Percentiles rank a stretch among this genome's conserved stretches.
phyloP scores from a whole-genome alignment of 805 yeast genomes.

The Sugiyamaella floridensis region DNA sequence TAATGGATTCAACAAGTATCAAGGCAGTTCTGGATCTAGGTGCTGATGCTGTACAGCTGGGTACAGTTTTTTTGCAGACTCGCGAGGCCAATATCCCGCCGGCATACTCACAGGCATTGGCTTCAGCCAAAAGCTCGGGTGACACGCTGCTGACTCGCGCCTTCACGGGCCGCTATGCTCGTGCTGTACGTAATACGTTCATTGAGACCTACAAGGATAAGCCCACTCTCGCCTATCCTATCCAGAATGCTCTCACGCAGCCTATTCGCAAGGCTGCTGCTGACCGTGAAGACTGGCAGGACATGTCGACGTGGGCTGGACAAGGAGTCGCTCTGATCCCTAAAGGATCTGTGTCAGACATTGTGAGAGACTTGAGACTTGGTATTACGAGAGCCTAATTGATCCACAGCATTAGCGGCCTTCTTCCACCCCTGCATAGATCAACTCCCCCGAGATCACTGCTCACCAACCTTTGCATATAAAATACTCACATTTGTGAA shows the following conservation, averaged over 20 bases:
- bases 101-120: slow-evolving; percentile 10
- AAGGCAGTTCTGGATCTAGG: slow-evolving; percentile 34
- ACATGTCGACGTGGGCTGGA: slow-evolving; percentile 17
- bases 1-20: slow-evolving; percentile 32
- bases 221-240: slow-evolving; percentile 16
- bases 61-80: slow-evolving; percentile 43
- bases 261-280: slow-evolving; percentile 15
- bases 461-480: no score
- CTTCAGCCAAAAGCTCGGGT: slow-evolving; percentile 1
- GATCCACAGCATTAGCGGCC: no score
- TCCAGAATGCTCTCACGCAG: slow-evolving; percentile 20
- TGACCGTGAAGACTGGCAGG: slow-evolving; percentile 1
- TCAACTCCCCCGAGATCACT: no score
- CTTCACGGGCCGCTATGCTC: slow-evolving; percentile 21
- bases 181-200: slow-evolving; percentile 16
- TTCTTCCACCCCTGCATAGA: no score
- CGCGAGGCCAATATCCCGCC: slow-evolving; percentile 26
- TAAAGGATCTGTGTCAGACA: neutral
- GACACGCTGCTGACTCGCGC: slow-evolving; percentile 17
- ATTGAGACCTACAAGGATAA: slow-evolving; percentile 4
- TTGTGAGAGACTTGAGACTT: neutral
- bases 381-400: no score
- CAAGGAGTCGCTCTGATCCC: slow-evolving; percentile 13
- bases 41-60: slow-evolving; percentile 50
- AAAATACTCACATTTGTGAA: no score